A percentile compares a stretch with the other conserved stretches of the same genome.
Conservation (phyloP, 192 early-diverging fungal genomes). For the Coemansia sp. region DNA sequence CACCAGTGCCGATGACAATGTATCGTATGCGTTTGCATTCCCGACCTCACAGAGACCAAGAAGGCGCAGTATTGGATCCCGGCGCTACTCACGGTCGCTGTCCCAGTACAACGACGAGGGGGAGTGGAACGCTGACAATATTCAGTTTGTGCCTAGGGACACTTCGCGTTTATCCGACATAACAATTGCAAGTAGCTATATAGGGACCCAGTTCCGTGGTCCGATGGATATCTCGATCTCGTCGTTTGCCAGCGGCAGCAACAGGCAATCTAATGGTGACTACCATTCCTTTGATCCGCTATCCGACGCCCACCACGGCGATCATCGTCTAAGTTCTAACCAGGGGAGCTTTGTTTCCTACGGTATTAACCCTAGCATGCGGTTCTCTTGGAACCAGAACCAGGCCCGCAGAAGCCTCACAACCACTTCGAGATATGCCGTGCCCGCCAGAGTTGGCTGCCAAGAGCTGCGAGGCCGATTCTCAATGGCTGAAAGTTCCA, state of each 20-base stretch:
- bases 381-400: neutral
- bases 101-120: constrained; percentile 12
- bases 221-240: constrained; percentile 23
- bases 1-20: constrained; percentile 8
- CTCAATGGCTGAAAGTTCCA: neutral
- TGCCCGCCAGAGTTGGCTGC: neutral
- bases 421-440: neutral
- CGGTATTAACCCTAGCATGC: constrained; percentile 3
- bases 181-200: constrained; percentile 17
- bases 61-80: neutral
- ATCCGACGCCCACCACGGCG: neutral
- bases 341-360: constrained; percentile 6
- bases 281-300: constrained; percentile 2
- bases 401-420: neutral
- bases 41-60: constrained; percentile 10
- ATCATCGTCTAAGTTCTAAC: neutral
- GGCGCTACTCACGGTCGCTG: constrained; percentile 11
- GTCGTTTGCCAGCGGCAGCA: constrained; percentile 20
- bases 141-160: neutral
- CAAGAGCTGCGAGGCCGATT: neutral
- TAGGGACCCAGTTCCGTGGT: constrained; percentile 17
- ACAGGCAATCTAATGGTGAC: neutral
- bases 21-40: constrained; percentile 16
- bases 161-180: constrained; percentile 25
- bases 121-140: neutral